These are phyloP conservation scores for Geosiphon pyriformis DNA, from an alignment of 192 early-diverging fungal species.

Conservation along the genomic window DNA sequence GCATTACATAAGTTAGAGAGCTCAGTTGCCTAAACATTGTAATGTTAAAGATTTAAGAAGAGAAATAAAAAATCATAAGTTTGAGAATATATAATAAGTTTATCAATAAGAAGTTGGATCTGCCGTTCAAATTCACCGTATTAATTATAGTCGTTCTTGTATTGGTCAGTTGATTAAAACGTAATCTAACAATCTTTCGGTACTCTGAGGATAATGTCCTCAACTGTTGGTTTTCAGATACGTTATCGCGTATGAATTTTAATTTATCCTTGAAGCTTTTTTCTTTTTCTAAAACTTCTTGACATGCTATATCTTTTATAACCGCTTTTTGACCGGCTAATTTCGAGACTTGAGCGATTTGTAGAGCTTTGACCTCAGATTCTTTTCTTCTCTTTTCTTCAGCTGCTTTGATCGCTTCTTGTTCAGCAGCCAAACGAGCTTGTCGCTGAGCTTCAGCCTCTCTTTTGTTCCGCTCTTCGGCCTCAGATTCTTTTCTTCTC, in stretches of 20 bases:
- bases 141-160: constrained; percentile 28
- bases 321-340: constrained; percentile 27
- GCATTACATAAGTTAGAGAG: too few species aligned
- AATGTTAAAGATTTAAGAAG: not conserved
- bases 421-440: constrained; percentile 16
- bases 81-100: not conserved
- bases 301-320: constrained; percentile 11
- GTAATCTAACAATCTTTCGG: constrained; percentile 29
- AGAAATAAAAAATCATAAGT: too few species aligned
- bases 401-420: constrained; percentile 12
- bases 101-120: too few species aligned
- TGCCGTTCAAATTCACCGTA: constrained; percentile 19
- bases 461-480: constrained; percentile 3
- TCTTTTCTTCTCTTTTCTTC: constrained; percentile 23
- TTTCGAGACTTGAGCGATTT: constrained; percentile 20
- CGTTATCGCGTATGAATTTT: constrained; percentile 23
- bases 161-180: constrained; percentile 28
- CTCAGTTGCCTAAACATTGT: too few species aligned
- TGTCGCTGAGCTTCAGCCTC: constrained; percentile 27
- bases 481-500: constrained; percentile 26
- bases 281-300: constrained; percentile 4
- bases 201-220: constrained; percentile 30
- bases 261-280: constrained; percentile 4
- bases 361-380: constrained; percentile 5
- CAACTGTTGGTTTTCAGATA: constrained; percentile 30